These are phyloP conservation scores for Xylaria sp. DNA, from an alignment of 2,329 filamentous ascomycete species.

Conservation along the genomic window DNA sequence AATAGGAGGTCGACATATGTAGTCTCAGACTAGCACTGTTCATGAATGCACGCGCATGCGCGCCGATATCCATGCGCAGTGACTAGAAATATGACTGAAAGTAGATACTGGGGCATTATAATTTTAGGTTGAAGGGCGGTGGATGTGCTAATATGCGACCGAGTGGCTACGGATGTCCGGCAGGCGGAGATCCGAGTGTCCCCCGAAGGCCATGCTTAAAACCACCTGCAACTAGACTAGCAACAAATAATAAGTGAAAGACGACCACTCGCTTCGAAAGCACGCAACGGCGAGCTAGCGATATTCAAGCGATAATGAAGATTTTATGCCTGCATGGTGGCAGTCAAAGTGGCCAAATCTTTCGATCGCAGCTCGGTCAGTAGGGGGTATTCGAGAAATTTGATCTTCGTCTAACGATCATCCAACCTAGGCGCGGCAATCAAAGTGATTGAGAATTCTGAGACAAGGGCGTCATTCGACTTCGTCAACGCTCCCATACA, in stretches of 20 bases:
- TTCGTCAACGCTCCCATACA: conserved; percentile 41
- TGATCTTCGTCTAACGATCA: conserved; percentile 5
- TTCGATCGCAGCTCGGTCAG: conserved; percentile 39
- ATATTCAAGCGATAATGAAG: conserved; percentile 23
- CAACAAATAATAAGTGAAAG: background rate
- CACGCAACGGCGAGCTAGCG: background rate
- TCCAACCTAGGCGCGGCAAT: conserved; percentile 17
- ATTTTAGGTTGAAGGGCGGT: background rate
- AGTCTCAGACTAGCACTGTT: background rate
- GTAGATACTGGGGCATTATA: background rate
- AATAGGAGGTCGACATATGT: background rate
- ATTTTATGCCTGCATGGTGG: conserved; percentile 42
- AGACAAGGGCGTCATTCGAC: conserved; percentile 39
- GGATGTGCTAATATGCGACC: background rate
- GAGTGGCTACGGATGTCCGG: conserved; percentile 18
- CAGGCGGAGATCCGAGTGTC: conserved; percentile 16
- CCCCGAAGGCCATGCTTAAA: background rate
- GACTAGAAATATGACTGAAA: too few relatives aligned
- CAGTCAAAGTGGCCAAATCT: conserved; percentile 31
- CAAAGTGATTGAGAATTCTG: conserved; percentile 19
- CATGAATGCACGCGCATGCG: background rate
- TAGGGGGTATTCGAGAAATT: background rate
- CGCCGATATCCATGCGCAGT: background rate
- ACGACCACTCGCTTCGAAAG: background rate
- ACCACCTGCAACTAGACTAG: background rate